Percentiles rank a stretch among this genome's conserved stretches.
These are phyloP conservation scores for Metschnikowia koreensis DNA, from an alignment of 805 yeast genomes.

Conservation along the genomic window DNA sequence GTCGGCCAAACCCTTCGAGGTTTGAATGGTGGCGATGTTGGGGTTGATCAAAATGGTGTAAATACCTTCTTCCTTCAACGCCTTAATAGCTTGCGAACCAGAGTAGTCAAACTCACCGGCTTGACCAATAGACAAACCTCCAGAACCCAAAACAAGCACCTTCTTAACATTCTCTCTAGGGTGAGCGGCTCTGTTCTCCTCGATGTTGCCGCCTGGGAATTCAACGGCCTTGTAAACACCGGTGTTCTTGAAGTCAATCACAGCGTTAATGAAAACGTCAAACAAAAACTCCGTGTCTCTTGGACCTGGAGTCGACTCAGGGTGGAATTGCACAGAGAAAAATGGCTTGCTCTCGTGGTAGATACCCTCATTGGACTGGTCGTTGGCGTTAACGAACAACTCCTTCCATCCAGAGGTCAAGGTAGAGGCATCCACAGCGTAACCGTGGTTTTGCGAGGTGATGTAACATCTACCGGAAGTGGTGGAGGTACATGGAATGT, in stretches of 20 bases:
- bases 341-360: conserved; percentile 83
- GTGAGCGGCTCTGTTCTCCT: conserved; percentile 69
- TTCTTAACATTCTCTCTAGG: conserved; percentile 86
- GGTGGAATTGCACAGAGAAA: conserved; percentile 98
- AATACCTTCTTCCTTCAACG: conserved; percentile 95
- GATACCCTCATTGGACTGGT: conserved; percentile 97
- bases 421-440: conserved; percentile 84
- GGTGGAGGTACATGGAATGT: conserved; percentile 90
- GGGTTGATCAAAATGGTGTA: conserved; percentile 96
- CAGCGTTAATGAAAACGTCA: conserved; percentile 86
- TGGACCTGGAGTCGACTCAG: conserved; percentile 99
- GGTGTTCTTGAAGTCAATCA: conserved; percentile 59
- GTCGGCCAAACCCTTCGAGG: conserved; percentile 96
- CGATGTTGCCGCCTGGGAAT: conserved; percentile 86
- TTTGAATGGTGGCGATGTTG: conserved; percentile 97
- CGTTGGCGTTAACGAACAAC: conserved; percentile 92
- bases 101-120: conserved; percentile 99
- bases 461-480: conserved; percentile 95
- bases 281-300: conserved; percentile 97
- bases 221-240: conserved; percentile 65
- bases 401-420: conserved; percentile 85
- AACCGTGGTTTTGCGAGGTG: conserved; percentile 99
- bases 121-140: conserved; percentile 98
- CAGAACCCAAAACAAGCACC: conserved; percentile 92
- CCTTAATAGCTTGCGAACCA: conserved; percentile 98